These are phyloP conservation scores for Lactifluus rugatus DNA, from an alignment of 768 basidiomycete species.

Conservation along the genomic window DNA sequence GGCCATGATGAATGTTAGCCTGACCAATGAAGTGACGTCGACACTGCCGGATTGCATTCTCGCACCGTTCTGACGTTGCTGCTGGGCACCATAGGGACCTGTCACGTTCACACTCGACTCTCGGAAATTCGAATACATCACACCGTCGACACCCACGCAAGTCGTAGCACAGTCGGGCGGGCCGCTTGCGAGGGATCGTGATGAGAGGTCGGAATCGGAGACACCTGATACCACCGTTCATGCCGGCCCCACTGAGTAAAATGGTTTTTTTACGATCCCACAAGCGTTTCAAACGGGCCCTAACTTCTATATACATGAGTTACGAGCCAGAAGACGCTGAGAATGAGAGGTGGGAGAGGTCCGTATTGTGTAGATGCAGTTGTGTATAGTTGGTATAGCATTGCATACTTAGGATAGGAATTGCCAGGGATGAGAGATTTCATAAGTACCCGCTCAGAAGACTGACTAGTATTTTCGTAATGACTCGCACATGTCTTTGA, in stretches of 20 bases:
- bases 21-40: conserved; percentile 71
- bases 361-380: neutral
- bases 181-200: neutral
- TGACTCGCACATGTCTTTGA: conserved; percentile 46
- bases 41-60: neutral
- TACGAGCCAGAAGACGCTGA: neutral
- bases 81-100: conserved; percentile 47
- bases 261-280: too few species aligned
- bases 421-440: conserved; percentile 6
- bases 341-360: neutral
- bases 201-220: neutral
- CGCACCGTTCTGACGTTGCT: conserved; percentile 9
- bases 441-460: conserved; percentile 64
- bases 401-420: neutral
- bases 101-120: conserved; percentile 81
- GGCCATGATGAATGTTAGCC: conserved; percentile 88
- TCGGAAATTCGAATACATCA: conserved; percentile 62
- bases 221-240: neutral
- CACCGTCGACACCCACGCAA: neutral
- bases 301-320: neutral
- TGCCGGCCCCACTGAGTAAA: too few species aligned
- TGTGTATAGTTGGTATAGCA: neutral
- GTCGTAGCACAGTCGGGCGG: neutral
- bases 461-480: conserved; percentile 54
- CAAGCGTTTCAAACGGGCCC: too few species aligned